Evolutionary conservation across 805 yeast species (phyloP), one percentile per base, ranked within the genome.

Genomic region (Isabelozyma rhagii): DNA sequence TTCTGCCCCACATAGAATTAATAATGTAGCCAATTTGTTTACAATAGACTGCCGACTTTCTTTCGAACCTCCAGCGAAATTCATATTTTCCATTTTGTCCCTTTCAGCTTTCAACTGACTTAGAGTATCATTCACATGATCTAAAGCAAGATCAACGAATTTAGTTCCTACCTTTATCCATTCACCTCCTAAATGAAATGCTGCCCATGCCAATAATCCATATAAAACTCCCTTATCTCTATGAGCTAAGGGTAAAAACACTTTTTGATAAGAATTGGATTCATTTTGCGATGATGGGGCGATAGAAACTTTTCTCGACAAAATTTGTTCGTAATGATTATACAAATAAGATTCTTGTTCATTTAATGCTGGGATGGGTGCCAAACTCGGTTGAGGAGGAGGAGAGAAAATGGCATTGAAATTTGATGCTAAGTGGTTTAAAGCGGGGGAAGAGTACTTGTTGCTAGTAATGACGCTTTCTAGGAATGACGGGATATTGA

Each of bases 1-100:
- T 60, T 87, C 91, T 0, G 89, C 92, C n/a, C 87, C 89, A 55
- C 87, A 80, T 46, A 88, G 71, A 46, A 89, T 80, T 53, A 88
- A 66, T 47, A 85, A 71, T 14, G 85, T 80, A 1, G 96, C 92
- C 43, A 88, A 62, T 51, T 84, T 77, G 54, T 68, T 58, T 36
- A 78, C 61, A 13, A 72, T 62, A 8, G 66, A 46, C 47, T 72
- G 68, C 27, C 75, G 64, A 52, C 67, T 69, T 42, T 52, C 55
- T 8, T 17, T 47, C 41, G 41, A 15, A 5, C 18, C 36, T 9
- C 36, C 36, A 57, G 69, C 46, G 14, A 27, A 27, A 27, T 7
- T 18, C 29, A 45, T 49, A 4, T 8, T 17, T n/a, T 25, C 40
- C 27, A 13, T 11, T 25, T 41, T 41, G n/a, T 41, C 63, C 2